Conservation (phyloP, 164 flowering plant species). For the Cinnamomum micranthum region DNA sequence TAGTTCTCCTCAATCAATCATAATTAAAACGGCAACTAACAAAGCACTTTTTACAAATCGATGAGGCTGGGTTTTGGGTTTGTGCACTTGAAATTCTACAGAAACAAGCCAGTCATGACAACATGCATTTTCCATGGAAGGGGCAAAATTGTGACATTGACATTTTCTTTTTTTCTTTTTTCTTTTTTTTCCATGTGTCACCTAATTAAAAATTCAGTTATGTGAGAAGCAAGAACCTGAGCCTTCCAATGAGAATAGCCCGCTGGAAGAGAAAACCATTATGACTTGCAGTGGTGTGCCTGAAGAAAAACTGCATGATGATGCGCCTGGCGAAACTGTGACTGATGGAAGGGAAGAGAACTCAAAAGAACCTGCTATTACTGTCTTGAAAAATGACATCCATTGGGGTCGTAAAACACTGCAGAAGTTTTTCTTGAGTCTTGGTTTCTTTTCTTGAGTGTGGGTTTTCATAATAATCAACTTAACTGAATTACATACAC, state of each 20-base stretch:
- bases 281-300: not conserved
- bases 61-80: not conserved
- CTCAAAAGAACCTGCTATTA: conserved; percentile 10
- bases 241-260: not conserved
- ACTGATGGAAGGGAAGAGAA: not conserved
- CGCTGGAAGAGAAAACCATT: conserved; percentile 12
- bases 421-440: conserved; percentile 29
- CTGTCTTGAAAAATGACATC: conserved; percentile 28
- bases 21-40: not conserved
- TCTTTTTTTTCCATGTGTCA: not conserved
- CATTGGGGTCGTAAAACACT: conserved; percentile 42
- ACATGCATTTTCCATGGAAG: conserved; percentile 5
- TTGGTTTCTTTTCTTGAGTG: conserved; percentile 21
- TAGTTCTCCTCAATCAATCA: not conserved
- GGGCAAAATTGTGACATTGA: not conserved
- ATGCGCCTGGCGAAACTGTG: conserved; percentile 4
- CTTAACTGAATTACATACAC: not conserved
- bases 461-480: not conserved
- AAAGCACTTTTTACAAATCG: not conserved
- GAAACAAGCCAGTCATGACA: not conserved
- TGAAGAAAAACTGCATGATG: conserved; percentile 2
- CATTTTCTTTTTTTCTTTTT: not conserved
- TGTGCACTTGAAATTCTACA: not conserved
- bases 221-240: conserved; percentile 23
- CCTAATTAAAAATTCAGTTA: conserved; percentile 19